Percentiles rank a stretch among this genome's conserved stretches.
phyloP scores from a whole-genome alignment of 2,329 filamentous ascomycete species.

The Hypoxylon sp. region DNA sequence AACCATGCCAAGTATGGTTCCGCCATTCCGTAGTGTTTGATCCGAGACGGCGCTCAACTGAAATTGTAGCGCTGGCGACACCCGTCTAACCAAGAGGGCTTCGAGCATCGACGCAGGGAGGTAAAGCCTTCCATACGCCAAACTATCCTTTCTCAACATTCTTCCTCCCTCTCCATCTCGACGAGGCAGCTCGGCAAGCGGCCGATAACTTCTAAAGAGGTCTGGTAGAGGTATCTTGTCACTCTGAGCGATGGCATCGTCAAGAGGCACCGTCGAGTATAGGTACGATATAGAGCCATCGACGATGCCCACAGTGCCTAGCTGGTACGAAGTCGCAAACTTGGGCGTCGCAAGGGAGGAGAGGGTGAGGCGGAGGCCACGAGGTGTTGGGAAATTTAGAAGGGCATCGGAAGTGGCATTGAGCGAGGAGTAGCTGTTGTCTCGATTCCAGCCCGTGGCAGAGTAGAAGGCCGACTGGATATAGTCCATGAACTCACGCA shows the following conservation, averaged over 20 bases:
- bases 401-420: conserved; percentile 88
- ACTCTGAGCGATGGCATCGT: conserved; percentile 76
- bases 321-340: conserved; percentile 93
- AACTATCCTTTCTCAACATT: conserved; percentile 63
- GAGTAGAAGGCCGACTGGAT: conserved; percentile 92
- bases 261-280: conserved; percentile 87
- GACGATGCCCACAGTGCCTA: conserved; percentile 90
- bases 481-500: conserved; percentile 98
- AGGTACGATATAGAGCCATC: conserved; percentile 98
- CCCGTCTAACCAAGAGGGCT: conserved; percentile 83
- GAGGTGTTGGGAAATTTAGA: conserved; percentile 89
- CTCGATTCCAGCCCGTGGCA: conserved; percentile 88
- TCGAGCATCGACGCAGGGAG: conserved; percentile 89
- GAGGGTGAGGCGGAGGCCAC: conserved; percentile 86
- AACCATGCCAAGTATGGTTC: conserved; percentile 79
- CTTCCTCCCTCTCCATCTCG: conserved; percentile 37
- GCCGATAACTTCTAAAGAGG: conserved; percentile 86
- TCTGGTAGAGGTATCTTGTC: conserved; percentile 81
- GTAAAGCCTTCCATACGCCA: conserved; percentile 85
- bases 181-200: conserved; percentile 74
- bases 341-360: conserved; percentile 93
- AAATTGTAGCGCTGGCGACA: conserved; percentile 83
- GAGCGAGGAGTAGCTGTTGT: conserved; percentile 91
- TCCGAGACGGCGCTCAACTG: conserved; percentile 85
- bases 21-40: conserved; percentile 78